Evolutionary conservation across 257 asterid species (phyloP).

Genomic region (Euphrasia confusa): DNA sequence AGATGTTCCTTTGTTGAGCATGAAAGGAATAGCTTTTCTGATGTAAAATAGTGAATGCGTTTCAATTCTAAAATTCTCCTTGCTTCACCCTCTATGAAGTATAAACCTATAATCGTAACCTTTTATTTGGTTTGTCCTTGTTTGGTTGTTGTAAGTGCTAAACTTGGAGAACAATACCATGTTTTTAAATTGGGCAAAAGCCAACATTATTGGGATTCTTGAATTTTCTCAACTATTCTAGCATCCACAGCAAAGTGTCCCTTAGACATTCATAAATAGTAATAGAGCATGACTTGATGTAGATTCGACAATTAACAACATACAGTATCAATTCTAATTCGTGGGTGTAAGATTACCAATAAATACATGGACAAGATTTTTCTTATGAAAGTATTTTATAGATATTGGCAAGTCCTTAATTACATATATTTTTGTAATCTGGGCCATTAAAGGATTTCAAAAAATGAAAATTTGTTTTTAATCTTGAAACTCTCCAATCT

Average conservation of each 20-base stretch:
- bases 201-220: background rate
- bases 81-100: background rate
- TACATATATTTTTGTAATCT: background rate
- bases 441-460: background rate
- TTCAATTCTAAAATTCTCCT: background rate
- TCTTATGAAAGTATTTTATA: background rate
- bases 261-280: background rate
- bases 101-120: background rate
- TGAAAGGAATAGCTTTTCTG: background rate
- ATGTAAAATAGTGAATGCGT: background rate
- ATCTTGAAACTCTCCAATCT: background rate
- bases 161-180: background rate
- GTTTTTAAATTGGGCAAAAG: conserved; percentile 3
- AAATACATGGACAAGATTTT: background rate
- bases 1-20: conserved; percentile 1
- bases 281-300: background rate
- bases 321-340: background rate
- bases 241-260: no score
- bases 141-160: conserved; percentile 3
- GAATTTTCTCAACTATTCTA: background rate
- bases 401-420: background rate
- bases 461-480: background rate
- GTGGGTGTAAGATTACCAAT: background rate
- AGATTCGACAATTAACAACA: background rate
- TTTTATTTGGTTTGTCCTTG: background rate